Evolutionary conservation across 208 protist species (phyloP).

Genomic region (Tritrichomonas musculus): DNA sequence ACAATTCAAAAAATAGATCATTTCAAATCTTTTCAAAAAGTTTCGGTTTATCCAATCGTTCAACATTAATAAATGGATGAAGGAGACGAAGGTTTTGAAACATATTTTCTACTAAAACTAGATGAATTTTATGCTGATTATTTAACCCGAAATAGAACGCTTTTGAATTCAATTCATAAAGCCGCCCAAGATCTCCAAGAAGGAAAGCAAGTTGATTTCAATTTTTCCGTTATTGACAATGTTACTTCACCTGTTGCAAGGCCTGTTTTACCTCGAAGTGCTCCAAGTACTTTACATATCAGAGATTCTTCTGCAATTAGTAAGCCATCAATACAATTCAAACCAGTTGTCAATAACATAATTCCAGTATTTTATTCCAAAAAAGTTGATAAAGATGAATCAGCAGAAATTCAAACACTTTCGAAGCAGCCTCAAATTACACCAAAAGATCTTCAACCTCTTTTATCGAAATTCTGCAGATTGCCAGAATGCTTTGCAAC

Average conservation of each 20-base stretch:
- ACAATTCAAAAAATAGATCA: no score
- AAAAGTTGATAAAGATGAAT: not conserved
- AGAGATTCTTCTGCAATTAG: not conserved
- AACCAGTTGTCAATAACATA: not conserved
- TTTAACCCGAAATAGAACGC: not conserved
- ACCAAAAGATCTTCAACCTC: not conserved
- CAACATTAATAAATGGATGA: no score
- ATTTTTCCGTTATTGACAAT: not conserved
- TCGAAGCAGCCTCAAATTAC: not conserved
- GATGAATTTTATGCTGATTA: not conserved
- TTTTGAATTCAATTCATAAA: not conserved
- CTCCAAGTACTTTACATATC: not conserved
- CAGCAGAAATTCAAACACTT: not conserved
- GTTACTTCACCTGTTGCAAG: not conserved
- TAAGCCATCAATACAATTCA: not conserved
- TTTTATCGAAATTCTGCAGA: not conserved
- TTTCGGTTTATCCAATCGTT: no score
- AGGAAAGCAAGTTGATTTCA: not conserved
- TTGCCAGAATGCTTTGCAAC: constrained; percentile 23
- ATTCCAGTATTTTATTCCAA: not conserved
- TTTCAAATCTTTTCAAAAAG: no score
- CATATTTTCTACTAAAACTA: no score
- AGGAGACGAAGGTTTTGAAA: no score
- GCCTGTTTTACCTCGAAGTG: not conserved
- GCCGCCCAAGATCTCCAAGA: not conserved